Evolutionary conservation across 352 stramenopile species (phyloP).

Genomic region (Phytophthora niederhauseri): DNA sequence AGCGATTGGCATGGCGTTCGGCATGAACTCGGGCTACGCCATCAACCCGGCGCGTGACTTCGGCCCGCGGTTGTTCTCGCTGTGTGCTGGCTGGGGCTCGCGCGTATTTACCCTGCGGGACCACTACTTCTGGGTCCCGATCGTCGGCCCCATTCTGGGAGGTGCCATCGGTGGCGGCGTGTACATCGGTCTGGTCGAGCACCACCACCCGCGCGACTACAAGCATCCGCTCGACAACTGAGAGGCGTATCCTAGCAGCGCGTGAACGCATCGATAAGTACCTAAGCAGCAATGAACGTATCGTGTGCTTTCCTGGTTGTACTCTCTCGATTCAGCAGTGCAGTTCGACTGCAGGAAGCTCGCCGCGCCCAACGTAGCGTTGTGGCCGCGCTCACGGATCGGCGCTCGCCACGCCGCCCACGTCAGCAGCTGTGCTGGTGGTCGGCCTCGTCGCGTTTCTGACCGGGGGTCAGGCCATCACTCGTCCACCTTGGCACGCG

Average conservation of each 20-base stretch:
- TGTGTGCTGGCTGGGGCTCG: slow-evolving; percentile 42
- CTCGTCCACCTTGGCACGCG: slow-evolving; percentile 23
- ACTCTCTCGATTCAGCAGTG: slow-evolving; percentile 4
- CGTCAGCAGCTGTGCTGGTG: slow-evolving; percentile 23
- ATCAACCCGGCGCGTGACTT: slow-evolving; percentile 61
- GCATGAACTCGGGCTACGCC: slow-evolving; percentile 65
- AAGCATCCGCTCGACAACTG: slow-evolving; percentile 38
- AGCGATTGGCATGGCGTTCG: slow-evolving; percentile 65
- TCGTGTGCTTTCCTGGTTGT: slow-evolving; percentile 1
- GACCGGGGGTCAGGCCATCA: slow-evolving; percentile 22
- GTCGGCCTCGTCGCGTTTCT: slow-evolving; percentile 22
- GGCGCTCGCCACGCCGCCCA: slow-evolving; percentile 18
- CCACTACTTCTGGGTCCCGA: slow-evolving; percentile 41
- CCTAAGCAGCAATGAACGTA: slow-evolving; percentile 13
- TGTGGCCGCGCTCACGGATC: slow-evolving; percentile 30
- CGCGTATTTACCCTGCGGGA: slow-evolving; percentile 42
- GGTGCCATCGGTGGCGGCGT: slow-evolving; percentile 34
- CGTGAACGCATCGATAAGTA: not conserved
- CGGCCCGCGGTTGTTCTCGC: slow-evolving; percentile 41
- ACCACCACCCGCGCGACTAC: slow-evolving; percentile 46
- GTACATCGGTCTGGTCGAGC: slow-evolving; percentile 41
- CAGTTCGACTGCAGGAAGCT: not conserved
- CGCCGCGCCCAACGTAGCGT: slow-evolving; percentile 1
- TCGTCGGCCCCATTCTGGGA: slow-evolving; percentile 38
- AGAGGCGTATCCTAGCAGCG: not conserved